These are phyloP conservation scores for Ophiocordyceps sinensis DNA, from an alignment of 2,329 filamentous ascomycete genomes.

Conservation along the genomic window DNA sequence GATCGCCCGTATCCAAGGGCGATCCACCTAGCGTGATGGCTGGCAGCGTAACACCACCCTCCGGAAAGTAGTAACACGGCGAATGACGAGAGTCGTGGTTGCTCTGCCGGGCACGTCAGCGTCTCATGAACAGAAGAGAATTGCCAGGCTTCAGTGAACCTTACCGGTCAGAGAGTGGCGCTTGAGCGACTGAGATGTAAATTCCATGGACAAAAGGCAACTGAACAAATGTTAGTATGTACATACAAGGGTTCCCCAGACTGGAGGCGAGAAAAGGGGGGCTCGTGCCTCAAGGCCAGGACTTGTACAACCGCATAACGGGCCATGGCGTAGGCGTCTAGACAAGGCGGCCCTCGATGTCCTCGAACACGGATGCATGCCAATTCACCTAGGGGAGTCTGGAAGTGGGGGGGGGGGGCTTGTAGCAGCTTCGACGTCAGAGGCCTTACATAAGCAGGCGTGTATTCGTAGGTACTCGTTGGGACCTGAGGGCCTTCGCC, in stretches of 20 bases:
- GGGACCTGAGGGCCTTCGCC: no score
- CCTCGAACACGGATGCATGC: background rate
- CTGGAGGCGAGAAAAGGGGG: background rate
- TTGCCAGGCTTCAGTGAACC: slow-evolving; percentile 1
- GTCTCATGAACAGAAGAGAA: background rate
- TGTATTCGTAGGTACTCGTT: no score
- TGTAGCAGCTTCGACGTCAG: no score
- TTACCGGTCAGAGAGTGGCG: slow-evolving; percentile 34
- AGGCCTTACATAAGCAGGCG: no score
- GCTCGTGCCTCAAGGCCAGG: slow-evolving; percentile 5
- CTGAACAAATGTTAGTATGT: slow-evolving; percentile 14
- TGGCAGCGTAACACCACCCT: slow-evolving; percentile 22
- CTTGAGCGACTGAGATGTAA: slow-evolving; percentile 30
- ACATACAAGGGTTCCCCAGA: no score
- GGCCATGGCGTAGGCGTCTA: slow-evolving; percentile 2
- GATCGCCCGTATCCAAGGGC: slow-evolving; percentile 33
- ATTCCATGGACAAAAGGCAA: slow-evolving; percentile 31
- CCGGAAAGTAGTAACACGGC: slow-evolving; percentile 32
- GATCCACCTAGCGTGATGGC: slow-evolving; percentile 29
- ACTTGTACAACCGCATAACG: slow-evolving; percentile 3
- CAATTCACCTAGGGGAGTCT: no score
- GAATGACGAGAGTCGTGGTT: slow-evolving; percentile 31
- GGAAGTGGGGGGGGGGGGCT: no score
- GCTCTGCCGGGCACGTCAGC: slow-evolving; percentile 21
- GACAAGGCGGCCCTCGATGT: background rate